phyloP scores from a whole-genome alignment of 2,329 filamentous ascomycete species.

The Calonectria honghensis region DNA sequence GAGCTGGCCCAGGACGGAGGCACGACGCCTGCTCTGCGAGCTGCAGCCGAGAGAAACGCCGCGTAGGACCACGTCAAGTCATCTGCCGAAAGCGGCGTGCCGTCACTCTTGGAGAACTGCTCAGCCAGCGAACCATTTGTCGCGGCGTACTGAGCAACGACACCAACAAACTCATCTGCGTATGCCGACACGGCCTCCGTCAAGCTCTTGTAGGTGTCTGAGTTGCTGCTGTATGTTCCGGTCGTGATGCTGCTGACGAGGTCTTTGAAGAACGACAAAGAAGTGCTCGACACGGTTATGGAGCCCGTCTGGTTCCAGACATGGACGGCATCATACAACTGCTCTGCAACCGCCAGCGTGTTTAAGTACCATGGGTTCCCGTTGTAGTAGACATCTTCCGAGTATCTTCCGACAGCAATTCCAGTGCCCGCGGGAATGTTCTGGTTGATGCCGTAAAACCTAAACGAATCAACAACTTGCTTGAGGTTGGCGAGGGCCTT shows the following conservation, averaged over 20 bases:
- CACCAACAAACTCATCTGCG: conserved; percentile 76
- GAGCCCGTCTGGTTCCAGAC: conserved; percentile 80
- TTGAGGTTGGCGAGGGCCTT: conserved; percentile 85
- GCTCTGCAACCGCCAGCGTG: conserved; percentile 86
- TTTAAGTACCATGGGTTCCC: conserved; percentile 90
- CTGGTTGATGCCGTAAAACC: conserved; percentile 82
- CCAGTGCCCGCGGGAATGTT: conserved; percentile 77
- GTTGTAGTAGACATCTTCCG: conserved; percentile 84
- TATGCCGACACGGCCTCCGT: conserved; percentile 74
- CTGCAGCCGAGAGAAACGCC: conserved; percentile 78
- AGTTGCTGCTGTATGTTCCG: conserved; percentile 76
- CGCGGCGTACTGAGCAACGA: conserved; percentile 78
- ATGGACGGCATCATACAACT: conserved; percentile 84
- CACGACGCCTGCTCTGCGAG: conserved; percentile 72
- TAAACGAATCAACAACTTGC: conserved; percentile 84
- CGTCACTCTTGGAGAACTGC: conserved; percentile 76
- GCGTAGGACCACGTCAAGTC: conserved; percentile 86
- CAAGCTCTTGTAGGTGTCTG: conserved; percentile 71
- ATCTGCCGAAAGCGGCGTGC: conserved; percentile 75
- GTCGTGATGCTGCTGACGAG: conserved; percentile 73
- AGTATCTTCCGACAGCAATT: conserved; percentile 79
- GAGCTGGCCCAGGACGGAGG: conserved; percentile 74
- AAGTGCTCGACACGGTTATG: conserved; percentile 78
- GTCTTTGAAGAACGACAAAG: conserved; percentile 83
- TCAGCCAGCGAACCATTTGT: conserved; percentile 79